Base-by-base conservation (phyloP, 306 rosid species). In the Fagus sylvatica region DNA sequence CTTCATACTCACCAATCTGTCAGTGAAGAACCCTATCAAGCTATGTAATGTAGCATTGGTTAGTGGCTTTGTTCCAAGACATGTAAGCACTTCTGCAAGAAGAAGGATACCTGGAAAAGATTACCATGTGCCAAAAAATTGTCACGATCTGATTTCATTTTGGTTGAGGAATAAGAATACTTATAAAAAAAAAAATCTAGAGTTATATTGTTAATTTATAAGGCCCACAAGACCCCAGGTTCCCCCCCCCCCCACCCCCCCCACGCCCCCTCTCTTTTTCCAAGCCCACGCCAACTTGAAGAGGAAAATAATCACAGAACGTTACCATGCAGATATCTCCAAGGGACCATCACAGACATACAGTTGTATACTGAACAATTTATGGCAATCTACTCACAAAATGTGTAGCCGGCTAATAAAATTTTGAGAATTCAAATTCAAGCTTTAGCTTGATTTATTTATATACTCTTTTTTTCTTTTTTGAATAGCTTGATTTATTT, bases 21-120 rank as follows among this genome's bases (percentile, higher is more conserved):
- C 92, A 66, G 88, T 85, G 84, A 95, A 95, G 89, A 95, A 95
- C 36, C 54, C 87, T 61, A 86, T 91, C 90, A 95, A 87, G 82
- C 89, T 92, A 76, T 89, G 93, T 66, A 91, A 80, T 30, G 93
- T 91, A 46, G 83, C 85, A 79, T 30, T 80, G 73, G 72, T 80
- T 43, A 95, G 90, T 43, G 92, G 90, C 86, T 91, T 95, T 74
- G 91, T 85, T 73, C 77, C 74, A 64, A 89, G 84, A 60, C 82
- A 67, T 22, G 82, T 69, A 66, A 95, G 92, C 78, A 95, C 84
- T 86, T 89, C 98, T 11, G 90, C 98, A 72, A 95, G 88, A 84
- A 95, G 98, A 85, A 91, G 93, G 41, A 87, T 92, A 71, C 98
- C 98, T 95, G 78, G 56, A 73, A 81, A 79, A 70, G 69, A 40